A percentile compares a stretch with the other conserved stretches of the same genome.
phyloP scores from a whole-genome alignment of 2,329 filamentous ascomycete species.

The Eutypella sp. region DNA sequence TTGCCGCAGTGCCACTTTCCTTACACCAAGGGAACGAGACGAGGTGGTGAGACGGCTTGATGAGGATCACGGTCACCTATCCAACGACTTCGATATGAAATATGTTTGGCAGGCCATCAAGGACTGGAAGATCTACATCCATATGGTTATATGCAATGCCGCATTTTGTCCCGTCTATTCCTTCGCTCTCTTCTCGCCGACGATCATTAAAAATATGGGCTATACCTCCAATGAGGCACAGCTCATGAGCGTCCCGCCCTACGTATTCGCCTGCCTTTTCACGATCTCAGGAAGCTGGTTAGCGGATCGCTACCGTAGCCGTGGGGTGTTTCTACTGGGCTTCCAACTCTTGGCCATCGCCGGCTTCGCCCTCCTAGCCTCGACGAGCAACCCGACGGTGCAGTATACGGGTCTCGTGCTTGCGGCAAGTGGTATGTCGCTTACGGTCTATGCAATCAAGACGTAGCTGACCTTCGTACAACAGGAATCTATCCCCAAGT shows the following conservation, averaged over 20 bases:
- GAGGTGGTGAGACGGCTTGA: slow-evolving; percentile 39
- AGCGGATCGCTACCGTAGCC: slow-evolving; percentile 20
- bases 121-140: slow-evolving; percentile 1
- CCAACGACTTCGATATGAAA: slow-evolving; percentile 53
- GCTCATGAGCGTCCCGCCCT: background rate
- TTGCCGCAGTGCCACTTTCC: background rate
- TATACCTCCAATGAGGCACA: background rate
- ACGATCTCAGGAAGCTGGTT: slow-evolving; percentile 40
- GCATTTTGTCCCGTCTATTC: background rate
- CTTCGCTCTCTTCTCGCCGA: background rate
- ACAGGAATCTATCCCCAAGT: slow-evolving; percentile 48
- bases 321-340: slow-evolving; percentile 37
- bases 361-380: slow-evolving; percentile 37
- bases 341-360: slow-evolving; percentile 41
- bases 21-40: background rate
- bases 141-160: slow-evolving; percentile 38
- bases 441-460: background rate
- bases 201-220: background rate
- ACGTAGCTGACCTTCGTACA: background rate
- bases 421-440: slow-evolving; percentile 29
- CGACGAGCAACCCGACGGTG: slow-evolving; percentile 30
- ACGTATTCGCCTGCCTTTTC: background rate
- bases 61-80: slow-evolving; percentile 39
- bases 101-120: slow-evolving; percentile 45
- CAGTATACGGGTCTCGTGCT: slow-evolving; percentile 47